A percentile compares a stretch with the other conserved stretches of the same genome.
These are phyloP conservation scores for Raphanus hybrid DNA, from an alignment of 441 rosid genomes.

Conservation along the genomic window DNA sequence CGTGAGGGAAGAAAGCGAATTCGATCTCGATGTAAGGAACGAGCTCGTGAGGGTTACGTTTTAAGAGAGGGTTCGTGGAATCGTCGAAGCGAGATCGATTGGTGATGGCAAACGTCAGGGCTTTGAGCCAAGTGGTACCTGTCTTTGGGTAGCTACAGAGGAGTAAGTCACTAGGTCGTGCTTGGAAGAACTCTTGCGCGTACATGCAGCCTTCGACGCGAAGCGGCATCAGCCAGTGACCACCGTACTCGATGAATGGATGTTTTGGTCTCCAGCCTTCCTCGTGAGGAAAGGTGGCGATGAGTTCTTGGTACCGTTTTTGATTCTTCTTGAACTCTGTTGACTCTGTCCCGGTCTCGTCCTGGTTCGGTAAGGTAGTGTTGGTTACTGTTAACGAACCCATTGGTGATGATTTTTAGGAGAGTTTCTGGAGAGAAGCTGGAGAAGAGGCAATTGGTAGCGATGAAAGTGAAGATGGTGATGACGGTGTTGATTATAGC, in stretches of 20 bases:
- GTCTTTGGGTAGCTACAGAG: not conserved
- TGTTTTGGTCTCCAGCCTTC: not conserved
- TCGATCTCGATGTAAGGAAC: not conserved
- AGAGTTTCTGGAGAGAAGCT: too few relatives aligned
- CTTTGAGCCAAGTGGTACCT: not conserved
- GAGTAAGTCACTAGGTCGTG: not conserved
- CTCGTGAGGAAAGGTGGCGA: not conserved
- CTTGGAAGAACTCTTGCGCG: slow-evolving; percentile 1
- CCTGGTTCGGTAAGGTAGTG: not conserved
- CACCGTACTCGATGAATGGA: not conserved
- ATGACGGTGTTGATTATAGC: too few relatives aligned
- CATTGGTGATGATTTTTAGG: not conserved
- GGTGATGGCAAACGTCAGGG: not conserved
- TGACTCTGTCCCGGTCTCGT: not conserved
- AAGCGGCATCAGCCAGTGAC: not conserved
- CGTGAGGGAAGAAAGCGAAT: not conserved
- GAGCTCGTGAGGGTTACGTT: slow-evolving; percentile 1
- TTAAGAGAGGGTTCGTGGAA: not conserved
- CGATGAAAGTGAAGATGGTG: too few relatives aligned
- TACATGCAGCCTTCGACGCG: not conserved
- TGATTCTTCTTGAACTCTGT: not conserved
- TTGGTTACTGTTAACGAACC: not conserved
- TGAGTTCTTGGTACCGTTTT: not conserved
- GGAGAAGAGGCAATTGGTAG: too few relatives aligned
- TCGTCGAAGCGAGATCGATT: not conserved